Evolutionary conservation across 345 rosid species (phyloP).

Genomic region (Luvunga scandens): DNA sequence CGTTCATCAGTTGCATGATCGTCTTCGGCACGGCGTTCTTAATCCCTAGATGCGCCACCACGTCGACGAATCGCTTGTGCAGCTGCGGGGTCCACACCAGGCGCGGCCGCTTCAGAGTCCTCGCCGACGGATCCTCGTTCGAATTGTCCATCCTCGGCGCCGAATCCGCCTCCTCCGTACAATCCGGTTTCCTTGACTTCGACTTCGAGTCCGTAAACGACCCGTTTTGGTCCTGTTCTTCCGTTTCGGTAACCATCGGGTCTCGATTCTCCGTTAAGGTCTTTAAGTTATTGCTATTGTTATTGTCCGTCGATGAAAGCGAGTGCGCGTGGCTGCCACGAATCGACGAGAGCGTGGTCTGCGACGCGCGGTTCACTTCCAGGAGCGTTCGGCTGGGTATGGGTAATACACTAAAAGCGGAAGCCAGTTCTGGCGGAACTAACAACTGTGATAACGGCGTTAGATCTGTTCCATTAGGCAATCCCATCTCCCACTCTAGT

Average conservation of each 20-base stretch:
- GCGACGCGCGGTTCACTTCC: slow-evolving; percentile 79
- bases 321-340: slow-evolving; percentile 35
- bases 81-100: slow-evolving; percentile 98
- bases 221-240: slow-evolving; percentile 48
- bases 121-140: slow-evolving; percentile 58
- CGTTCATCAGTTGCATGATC: slow-evolving; percentile 99
- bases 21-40: slow-evolving; percentile 98
- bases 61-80: slow-evolving; percentile 95
- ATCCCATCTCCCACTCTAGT: slow-evolving; percentile 81
- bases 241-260: slow-evolving; percentile 36
- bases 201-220: slow-evolving; percentile 52
- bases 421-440: slow-evolving; percentile 71
- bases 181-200: slow-evolving; percentile 58
- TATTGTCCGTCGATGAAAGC: slow-evolving; percentile 30
- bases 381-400: slow-evolving; percentile 46
- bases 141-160: slow-evolving; percentile 45
- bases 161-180: slow-evolving; percentile 77
- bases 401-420: slow-evolving; percentile 80
- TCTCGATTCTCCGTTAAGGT: slow-evolving; percentile 21
- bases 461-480: slow-evolving; percentile 67
- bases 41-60: slow-evolving; percentile 80
- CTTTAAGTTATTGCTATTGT: slow-evolving; percentile 28
- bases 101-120: slow-evolving; percentile 71
- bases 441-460: slow-evolving; percentile 70
- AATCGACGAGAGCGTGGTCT: slow-evolving; percentile 53